Conservation (phyloP, 2,329 filamentous ascomycete species). For the Albifimbria verrucaria region DNA sequence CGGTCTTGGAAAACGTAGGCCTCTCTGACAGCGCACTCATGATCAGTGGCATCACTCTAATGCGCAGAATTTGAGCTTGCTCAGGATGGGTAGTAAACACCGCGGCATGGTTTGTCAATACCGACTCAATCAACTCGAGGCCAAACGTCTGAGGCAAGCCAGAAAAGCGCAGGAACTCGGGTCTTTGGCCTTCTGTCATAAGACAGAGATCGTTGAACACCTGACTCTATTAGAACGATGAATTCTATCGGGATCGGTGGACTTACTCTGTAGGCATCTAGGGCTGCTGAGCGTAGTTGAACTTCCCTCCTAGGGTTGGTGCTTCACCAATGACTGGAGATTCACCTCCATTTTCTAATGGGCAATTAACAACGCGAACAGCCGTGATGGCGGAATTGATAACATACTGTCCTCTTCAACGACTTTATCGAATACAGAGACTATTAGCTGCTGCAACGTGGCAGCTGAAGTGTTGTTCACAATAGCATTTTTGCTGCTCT, state of each 20-base stretch:
- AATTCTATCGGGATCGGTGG: not conserved
- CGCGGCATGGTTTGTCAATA: slow-evolving; percentile 79
- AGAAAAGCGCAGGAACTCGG: slow-evolving; percentile 77
- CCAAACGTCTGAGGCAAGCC: slow-evolving; percentile 79
- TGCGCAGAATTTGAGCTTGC: slow-evolving; percentile 73
- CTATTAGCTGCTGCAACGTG: slow-evolving; percentile 91
- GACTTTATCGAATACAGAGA: slow-evolving; percentile 91
- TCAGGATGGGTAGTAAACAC: slow-evolving; percentile 78
- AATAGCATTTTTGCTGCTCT: slow-evolving; percentile 87
- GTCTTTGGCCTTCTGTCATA: slow-evolving; percentile 77
- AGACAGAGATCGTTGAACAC: slow-evolving; percentile 89
- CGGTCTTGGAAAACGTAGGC: slow-evolving; percentile 75
- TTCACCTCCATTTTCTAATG: slow-evolving; percentile 42
- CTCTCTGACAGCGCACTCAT: slow-evolving; percentile 75
- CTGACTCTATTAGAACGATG: slow-evolving; percentile 33
- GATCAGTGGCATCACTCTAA: slow-evolving; percentile 78
- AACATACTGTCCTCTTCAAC: slow-evolving; percentile 71
- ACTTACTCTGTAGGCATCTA: slow-evolving; percentile 76
- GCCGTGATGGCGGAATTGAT: too few relatives aligned
- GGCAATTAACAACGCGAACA: slow-evolving; percentile 12
- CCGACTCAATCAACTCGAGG: slow-evolving; percentile 86
- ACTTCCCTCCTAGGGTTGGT: slow-evolving; percentile 61
- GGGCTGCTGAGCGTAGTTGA: slow-evolving; percentile 68
- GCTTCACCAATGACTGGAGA: slow-evolving; percentile 63
- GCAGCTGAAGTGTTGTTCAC: slow-evolving; percentile 95